phyloP scores from a whole-genome alignment of 2,329 filamentous ascomycete genomes.

The Calonectria hawksworthii region DNA sequence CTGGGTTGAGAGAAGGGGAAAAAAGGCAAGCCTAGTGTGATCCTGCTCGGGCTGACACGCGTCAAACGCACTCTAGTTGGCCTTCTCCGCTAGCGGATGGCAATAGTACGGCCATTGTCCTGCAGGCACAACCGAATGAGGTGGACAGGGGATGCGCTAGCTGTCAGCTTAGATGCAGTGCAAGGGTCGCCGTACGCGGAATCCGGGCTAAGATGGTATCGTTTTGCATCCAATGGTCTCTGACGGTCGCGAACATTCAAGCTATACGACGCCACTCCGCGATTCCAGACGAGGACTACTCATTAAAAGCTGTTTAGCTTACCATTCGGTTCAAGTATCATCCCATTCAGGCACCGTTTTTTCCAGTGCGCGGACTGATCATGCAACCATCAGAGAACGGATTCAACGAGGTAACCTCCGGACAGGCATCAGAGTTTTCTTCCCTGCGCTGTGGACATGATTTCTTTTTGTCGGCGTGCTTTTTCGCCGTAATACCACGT shows the following conservation, averaged over 20 bases:
- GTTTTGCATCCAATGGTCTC: neutral
- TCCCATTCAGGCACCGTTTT: neutral
- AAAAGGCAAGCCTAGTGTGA: neutral
- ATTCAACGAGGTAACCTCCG: neutral
- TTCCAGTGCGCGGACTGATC: neutral
- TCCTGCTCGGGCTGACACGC: neutral
- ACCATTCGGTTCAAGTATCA: neutral
- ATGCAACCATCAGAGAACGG: neutral
- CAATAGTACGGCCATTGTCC: neutral
- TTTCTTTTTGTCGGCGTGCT: no score
- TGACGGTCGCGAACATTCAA: neutral
- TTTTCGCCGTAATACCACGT: neutral
- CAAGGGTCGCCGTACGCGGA: neutral
- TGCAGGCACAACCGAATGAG: neutral
- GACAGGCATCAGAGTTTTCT: neutral
- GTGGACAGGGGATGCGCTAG: neutral
- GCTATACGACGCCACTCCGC: neutral
- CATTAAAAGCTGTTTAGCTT: neutral
- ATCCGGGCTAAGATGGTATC: neutral
- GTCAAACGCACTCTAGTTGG: neutral
- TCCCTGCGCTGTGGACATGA: neutral
- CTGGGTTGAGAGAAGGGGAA: neutral
- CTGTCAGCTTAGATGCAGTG: conserved; percentile 2
- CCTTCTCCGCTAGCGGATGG: neutral
- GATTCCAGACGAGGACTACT: neutral